These are phyloP conservation scores for Cladosporium sp. DNA, from an alignment of 2,329 filamentous ascomycete species.

Conservation along the genomic window DNA sequence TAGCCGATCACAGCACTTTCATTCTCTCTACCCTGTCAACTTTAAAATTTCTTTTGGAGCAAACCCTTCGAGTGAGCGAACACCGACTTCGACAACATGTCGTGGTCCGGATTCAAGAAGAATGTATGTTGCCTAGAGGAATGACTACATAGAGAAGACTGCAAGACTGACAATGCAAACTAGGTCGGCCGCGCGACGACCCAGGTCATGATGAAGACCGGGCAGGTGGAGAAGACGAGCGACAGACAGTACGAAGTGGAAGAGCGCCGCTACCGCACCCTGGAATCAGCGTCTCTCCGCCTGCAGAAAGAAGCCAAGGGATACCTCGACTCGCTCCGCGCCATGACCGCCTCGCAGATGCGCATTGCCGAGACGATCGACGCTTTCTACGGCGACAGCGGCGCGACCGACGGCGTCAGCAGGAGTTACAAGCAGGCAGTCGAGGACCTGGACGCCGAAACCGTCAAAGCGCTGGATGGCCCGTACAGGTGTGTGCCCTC, in stretches of 20 bases:
- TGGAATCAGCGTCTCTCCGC: constrained; percentile 89
- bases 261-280: constrained; percentile 84
- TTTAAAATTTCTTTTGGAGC: constrained; percentile 1
- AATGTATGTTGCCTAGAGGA: constrained; percentile 33
- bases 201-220: constrained; percentile 99
- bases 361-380: constrained; percentile 99
- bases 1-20: neutral
- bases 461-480: constrained; percentile 95
- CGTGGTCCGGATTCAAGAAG: constrained; percentile 49
- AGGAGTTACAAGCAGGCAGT: constrained; percentile 98
- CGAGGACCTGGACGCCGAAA: constrained; percentile 95
- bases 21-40: neutral
- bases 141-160: neutral
- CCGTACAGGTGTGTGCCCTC: constrained; percentile 67
- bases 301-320: constrained; percentile 98
- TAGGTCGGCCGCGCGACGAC: constrained; percentile 98
- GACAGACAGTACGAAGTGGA: constrained; percentile 99
- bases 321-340: constrained; percentile 92
- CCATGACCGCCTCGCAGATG: constrained; percentile 99
- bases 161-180: constrained; percentile 70
- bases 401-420: constrained; percentile 90
- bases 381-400: constrained; percentile 96
- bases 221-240: constrained; percentile 97
- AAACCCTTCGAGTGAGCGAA: neutral
- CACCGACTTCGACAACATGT: constrained; percentile 49